Percentiles rank a stretch among this genome's conserved stretches.
phyloP scores from a whole-genome alignment of 148 eudicot species.

The Pharnaceum exiguum region DNA sequence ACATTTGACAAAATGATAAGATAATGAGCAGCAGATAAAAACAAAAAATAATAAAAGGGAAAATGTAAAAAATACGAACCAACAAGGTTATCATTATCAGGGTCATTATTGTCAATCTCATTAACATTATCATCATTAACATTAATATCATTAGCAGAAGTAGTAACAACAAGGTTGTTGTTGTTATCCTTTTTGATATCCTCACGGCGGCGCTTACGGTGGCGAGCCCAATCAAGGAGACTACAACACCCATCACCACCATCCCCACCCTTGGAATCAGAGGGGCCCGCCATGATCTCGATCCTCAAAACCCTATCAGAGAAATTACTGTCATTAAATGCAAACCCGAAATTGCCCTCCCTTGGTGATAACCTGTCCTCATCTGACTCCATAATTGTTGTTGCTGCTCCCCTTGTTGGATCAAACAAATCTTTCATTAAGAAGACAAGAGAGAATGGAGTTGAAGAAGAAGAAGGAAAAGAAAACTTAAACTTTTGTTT shows the following conservation, averaged over 20 bases:
- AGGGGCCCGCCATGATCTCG: constrained; percentile 64
- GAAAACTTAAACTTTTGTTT: not conserved
- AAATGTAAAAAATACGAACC: not conserved
- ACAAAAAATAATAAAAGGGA: not conserved
- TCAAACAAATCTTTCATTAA: constrained; percentile 52
- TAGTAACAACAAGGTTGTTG: no score
- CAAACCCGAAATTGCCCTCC: constrained; percentile 76
- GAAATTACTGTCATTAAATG: constrained; percentile 83
- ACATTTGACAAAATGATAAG: no score
- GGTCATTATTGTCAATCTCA: not conserved
- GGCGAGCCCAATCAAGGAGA: constrained; percentile 72
- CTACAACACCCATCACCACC: constrained; percentile 46
- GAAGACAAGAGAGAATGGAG: not conserved
- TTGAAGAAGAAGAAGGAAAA: constrained; percentile 11
- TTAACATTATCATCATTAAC: constrained; percentile 10
- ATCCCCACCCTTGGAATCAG: constrained; percentile 35
- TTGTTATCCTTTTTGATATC: constrained; percentile 43
- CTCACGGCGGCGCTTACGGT: constrained; percentile 58
- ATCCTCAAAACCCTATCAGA: constrained; percentile 71
- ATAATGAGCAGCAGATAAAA: no score
- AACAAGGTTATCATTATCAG: not conserved
- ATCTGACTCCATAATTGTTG: constrained; percentile 63
- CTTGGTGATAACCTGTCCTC: constrained; percentile 24
- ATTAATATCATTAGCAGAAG: not conserved
- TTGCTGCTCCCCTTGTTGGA: no score